Evolutionary conservation across 192 early-diverging fungal genomes (phyloP).

Genomic region (Pilaira anomala): DNA sequence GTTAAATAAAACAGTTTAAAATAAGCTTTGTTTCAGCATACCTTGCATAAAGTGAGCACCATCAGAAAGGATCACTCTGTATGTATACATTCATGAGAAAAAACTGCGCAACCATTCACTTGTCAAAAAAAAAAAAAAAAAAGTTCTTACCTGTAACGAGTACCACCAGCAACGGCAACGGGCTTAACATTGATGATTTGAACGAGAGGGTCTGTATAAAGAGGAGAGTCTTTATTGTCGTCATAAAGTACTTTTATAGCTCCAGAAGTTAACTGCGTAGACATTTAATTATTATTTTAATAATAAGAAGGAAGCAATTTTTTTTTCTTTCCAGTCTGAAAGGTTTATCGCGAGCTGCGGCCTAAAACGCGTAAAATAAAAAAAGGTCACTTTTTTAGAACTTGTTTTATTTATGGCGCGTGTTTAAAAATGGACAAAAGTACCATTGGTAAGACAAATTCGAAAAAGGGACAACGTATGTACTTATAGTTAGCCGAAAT

Average conservation of each 20-base stretch:
- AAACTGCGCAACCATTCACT: neutral
- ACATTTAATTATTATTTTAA: neutral
- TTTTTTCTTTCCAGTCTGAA: neutral
- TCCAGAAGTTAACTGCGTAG: conserved; percentile 13
- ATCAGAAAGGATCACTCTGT: conserved; percentile 64
- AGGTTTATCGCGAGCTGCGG: neutral
- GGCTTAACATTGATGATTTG: conserved; percentile 44
- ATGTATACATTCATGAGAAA: neutral
- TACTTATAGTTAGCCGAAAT: too few relatives aligned
- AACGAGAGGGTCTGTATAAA: conserved; percentile 29
- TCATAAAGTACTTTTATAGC: conserved; percentile 41
- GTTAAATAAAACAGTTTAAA: neutral
- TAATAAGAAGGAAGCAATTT: neutral
- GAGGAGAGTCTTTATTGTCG: conserved; percentile 20
- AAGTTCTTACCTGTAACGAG: conserved; percentile 39
- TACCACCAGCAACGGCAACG: conserved; percentile 17
- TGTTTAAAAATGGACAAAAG: too few relatives aligned
- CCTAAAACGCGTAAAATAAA: too few relatives aligned
- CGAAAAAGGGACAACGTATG: too few relatives aligned
- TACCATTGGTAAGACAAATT: too few relatives aligned
- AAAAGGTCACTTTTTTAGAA: too few relatives aligned
- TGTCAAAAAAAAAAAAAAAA: neutral
- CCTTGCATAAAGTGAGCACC: conserved; percentile 64
- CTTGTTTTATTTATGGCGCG: too few relatives aligned
- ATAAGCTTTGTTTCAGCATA: conserved; percentile 16